phyloP scores from a whole-genome alignment of 2,329 filamentous ascomycete species.

The Karstenula rhodostoma region DNA sequence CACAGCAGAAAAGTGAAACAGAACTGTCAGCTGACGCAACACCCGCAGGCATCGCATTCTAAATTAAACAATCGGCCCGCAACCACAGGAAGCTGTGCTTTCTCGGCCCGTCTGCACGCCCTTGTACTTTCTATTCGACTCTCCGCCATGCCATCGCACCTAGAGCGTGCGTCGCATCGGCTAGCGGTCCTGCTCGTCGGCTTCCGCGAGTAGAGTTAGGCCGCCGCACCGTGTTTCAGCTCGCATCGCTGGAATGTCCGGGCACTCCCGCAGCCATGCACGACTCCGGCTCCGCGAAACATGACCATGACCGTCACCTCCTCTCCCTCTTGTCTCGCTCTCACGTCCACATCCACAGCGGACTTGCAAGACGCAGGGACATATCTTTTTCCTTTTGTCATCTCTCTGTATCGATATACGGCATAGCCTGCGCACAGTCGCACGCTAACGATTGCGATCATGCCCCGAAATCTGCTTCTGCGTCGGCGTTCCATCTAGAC shows the following conservation, averaged over 20 bases:
- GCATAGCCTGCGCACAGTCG: not conserved
- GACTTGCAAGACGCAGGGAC: not conserved
- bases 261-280: slow-evolving; percentile 1
- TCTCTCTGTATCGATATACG: slow-evolving; percentile 3
- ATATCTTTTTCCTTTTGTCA: not conserved
- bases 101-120: not conserved
- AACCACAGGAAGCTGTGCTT: slow-evolving; percentile 7
- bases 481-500: slow-evolving; percentile 1
- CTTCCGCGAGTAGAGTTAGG: not conserved
- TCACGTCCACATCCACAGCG: not conserved
- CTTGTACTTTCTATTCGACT: not conserved
- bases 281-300: slow-evolving; percentile 14
- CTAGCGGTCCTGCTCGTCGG: slow-evolving; percentile 10
- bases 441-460: slow-evolving; percentile 4
- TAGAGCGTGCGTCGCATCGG: not conserved
- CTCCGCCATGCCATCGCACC: not conserved
- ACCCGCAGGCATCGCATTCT: slow-evolving; percentile 40
- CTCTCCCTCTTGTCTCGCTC: not conserved
- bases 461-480: not conserved
- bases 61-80: slow-evolving; percentile 21
- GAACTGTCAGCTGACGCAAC: slow-evolving; percentile 34
- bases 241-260: slow-evolving; percentile 6
- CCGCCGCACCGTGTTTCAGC: not conserved
- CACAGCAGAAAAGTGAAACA: slow-evolving; percentile 19
- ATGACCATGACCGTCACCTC: slow-evolving; percentile 7